Evolutionary conservation across 306 rosid species (phyloP).

Genomic region (Carpinus viminea): DNA sequence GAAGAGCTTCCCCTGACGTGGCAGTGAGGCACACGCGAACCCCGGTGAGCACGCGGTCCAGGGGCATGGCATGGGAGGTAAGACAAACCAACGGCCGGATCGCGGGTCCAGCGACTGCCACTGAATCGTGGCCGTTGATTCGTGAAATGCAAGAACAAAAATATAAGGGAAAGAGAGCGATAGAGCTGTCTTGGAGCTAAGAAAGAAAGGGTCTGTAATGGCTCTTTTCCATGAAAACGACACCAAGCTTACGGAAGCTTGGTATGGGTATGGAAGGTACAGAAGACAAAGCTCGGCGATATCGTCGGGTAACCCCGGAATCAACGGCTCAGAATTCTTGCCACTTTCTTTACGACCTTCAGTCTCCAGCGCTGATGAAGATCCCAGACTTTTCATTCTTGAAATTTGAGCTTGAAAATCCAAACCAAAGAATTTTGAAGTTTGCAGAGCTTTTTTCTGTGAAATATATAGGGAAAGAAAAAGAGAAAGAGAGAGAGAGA

Average conservation of each 20-base stretch:
- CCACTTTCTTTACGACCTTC: not conserved
- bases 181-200: slow-evolving; percentile 28
- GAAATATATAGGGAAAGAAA: not conserved
- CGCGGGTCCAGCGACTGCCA: slow-evolving; percentile 70
- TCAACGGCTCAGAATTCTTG: slow-evolving; percentile 33
- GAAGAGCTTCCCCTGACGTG: slow-evolving; percentile 55
- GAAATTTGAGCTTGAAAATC: not conserved
- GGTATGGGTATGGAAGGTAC: slow-evolving; percentile 67
- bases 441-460: not conserved
- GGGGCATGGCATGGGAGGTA: slow-evolving; percentile 46
- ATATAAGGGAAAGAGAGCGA: slow-evolving; percentile 42
- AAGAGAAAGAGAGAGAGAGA: not conserved
- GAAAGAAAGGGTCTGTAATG: slow-evolving; percentile 39
- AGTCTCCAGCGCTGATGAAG: not conserved
- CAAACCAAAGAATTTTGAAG: not conserved
- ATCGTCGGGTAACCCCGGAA: slow-evolving; percentile 64
- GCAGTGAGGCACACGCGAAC: slow-evolving; percentile 44
- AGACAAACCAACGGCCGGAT: slow-evolving; percentile 59
- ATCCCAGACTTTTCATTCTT: slow-evolving; percentile 21
- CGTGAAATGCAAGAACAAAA: slow-evolving; percentile 47
- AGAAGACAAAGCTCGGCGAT: slow-evolving; percentile 66
- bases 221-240: slow-evolving; percentile 65
- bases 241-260: slow-evolving; percentile 51
- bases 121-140: slow-evolving; percentile 40
- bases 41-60: slow-evolving; percentile 4